Conservation (phyloP, 805 yeast species). For the Pichia thaimueangensis region DNA sequence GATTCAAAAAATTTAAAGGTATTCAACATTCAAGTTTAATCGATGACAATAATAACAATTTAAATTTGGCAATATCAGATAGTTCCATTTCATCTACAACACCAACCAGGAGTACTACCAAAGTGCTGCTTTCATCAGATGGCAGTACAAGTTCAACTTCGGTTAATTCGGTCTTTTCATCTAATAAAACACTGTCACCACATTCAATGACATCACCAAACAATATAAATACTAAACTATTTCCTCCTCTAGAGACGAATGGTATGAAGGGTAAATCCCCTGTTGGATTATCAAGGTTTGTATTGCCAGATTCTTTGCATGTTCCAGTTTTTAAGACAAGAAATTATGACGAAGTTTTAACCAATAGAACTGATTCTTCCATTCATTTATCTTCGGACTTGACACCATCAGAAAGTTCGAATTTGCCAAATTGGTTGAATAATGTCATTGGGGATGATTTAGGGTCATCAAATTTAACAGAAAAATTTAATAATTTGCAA, state of each 20-base stretch:
- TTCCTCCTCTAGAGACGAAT: constrained; percentile 8
- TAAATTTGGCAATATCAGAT: too few relatives aligned
- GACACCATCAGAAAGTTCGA: constrained; percentile 17
- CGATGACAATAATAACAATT: too few relatives aligned
- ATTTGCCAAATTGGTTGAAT: constrained; percentile 52
- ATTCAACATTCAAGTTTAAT: background rate
- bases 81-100: background rate
- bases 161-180: constrained; percentile 14
- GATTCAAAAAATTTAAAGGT: constrained; percentile 32
- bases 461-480: constrained; percentile 37
- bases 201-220: background rate
- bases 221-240: background rate
- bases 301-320: constrained; percentile 39
- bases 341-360: constrained; percentile 47
- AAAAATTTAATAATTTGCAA: constrained; percentile 62
- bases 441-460: constrained; percentile 29
- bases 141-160: constrained; percentile 4
- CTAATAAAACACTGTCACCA: constrained; percentile 19
- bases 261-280: background rate
- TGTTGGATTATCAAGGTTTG: constrained; percentile 44
- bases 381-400: constrained; percentile 22
- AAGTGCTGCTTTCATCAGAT: background rate
- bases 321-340: constrained; percentile 41
- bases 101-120: background rate
- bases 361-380: constrained; percentile 22